Conservation (phyloP, 1,284 basidiomycete genomes). For the Porodaedalea pini region DNA sequence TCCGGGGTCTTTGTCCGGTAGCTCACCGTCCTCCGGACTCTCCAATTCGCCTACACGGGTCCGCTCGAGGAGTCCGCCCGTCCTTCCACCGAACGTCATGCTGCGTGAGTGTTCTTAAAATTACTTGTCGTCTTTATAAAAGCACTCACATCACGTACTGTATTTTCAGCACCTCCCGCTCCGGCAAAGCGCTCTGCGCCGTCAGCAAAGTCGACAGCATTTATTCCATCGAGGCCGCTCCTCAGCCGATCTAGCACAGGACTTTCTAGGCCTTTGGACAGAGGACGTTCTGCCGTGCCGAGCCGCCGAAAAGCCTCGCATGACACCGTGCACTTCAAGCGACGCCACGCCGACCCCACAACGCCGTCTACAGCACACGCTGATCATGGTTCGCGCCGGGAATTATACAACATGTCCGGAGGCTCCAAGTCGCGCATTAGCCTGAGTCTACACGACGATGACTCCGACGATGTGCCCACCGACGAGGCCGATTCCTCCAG, state of each 20-base stretch:
- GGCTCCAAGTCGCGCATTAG: not conserved
- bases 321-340: slow-evolving; percentile 16
- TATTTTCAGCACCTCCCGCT: slow-evolving; percentile 7
- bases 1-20: not conserved
- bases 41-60: not conserved
- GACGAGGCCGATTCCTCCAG: not conserved
- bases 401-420: not conserved
- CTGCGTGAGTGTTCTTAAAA: slow-evolving; percentile 12
- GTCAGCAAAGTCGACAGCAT: not conserved
- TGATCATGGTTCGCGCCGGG: not conserved
- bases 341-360: slow-evolving; percentile 5
- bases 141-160: not conserved
- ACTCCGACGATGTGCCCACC: not conserved
- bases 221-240: not conserved
- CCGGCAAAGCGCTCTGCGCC: not conserved
- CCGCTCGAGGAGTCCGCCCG: not conserved
- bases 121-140: too few species aligned
- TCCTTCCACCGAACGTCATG: slow-evolving; percentile 16
- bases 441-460: not conserved
- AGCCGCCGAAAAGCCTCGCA: not conserved
- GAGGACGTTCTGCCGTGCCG: not conserved
- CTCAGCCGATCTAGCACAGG: not conserved
- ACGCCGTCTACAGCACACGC: not conserved
- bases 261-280: not conserved
- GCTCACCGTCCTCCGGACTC: not conserved